Conservation (phyloP, 495 filamentous ascomycete genomes). For the Xanthoparmelia taractica region DNA sequence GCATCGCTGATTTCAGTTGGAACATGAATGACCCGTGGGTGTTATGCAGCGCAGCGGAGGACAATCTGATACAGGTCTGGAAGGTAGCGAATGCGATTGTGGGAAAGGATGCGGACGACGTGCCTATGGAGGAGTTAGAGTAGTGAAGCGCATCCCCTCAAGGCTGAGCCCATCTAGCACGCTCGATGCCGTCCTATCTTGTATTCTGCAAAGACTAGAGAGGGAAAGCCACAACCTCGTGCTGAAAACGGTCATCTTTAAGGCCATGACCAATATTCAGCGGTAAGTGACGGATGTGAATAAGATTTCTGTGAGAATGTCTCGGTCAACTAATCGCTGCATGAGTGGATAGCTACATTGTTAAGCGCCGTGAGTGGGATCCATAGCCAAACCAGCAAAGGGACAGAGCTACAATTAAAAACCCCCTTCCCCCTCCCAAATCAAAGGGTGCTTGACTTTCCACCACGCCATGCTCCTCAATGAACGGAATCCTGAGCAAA, state of each 20-base stretch:
- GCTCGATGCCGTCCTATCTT: background rate
- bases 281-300: background rate
- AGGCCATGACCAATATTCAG: background rate
- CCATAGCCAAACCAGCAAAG: background rate
- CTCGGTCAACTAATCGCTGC: too few relatives aligned
- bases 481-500: background rate
- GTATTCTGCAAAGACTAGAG: background rate
- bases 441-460: background rate
- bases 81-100: slow-evolving; percentile 88
- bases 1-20: slow-evolving; percentile 94
- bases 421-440: background rate
- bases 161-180: background rate
- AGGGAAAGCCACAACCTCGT: background rate
- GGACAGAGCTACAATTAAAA: background rate
- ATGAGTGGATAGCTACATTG: background rate
- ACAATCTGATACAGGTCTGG: slow-evolving; percentile 96
- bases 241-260: background rate
- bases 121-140: slow-evolving; percentile 72
- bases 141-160: slow-evolving; percentile 27
- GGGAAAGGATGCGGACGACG: slow-evolving; percentile 68
- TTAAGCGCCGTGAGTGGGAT: background rate
- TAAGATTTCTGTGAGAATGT: background rate
- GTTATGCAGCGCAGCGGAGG: slow-evolving; percentile 87
- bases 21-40: slow-evolving; percentile 95
- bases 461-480: background rate